Base-by-base conservation (phyloP, 2,329 filamentous ascomycete species). In the Ophiostoma pallidulum region DNA sequence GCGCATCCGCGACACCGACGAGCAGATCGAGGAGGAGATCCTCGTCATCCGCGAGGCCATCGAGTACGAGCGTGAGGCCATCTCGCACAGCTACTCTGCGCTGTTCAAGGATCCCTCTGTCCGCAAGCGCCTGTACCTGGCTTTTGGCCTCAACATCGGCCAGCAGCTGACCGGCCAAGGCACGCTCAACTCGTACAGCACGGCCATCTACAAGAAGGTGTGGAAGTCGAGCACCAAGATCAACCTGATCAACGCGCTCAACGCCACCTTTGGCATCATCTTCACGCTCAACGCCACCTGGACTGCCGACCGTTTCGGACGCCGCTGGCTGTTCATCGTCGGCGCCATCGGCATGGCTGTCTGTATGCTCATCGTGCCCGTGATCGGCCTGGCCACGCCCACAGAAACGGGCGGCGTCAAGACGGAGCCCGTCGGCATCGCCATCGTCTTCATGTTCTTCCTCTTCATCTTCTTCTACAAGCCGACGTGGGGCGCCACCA, bases 81-180 rank as follows among this genome's bases (percentile, higher is more conserved):
- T 83, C 57, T 76, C 75, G 8, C 68, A 70, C 48, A 73, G 70
- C 20, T 86, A 86, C 64, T 64, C 68, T 49, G 80, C 82, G 1
- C 71, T 86, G 16, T 85, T 82, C 77, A 82, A 80, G 62, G 82
- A 86, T 62, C 72, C 71, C 33, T 84, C 80, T 12, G 66, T 86
- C 38, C 74, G 82, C 56, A 82, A 80, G 68, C 76, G 82, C 45
- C 72, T 86, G 54, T 65, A 71, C 38, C 72, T 86, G 26, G 80
- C 80, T 20, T 73, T 83, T 54, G 64, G 84, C 41, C 65, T 86
- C 63, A 86, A 86, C 59, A 72, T 80, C 39, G 82, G 82, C 39
- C 82, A 85, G 62, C 82, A 86, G 62, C 71, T 86, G 35, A 83
- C 81, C 5, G 82, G 82, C 18, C 82, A 86, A 63, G 83, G 82